Evolutionary conservation across 1,284 basidiomycete genomes (phyloP), one percentile per base, ranked within the genome.

Genomic region (Ustilago lituana): DNA sequence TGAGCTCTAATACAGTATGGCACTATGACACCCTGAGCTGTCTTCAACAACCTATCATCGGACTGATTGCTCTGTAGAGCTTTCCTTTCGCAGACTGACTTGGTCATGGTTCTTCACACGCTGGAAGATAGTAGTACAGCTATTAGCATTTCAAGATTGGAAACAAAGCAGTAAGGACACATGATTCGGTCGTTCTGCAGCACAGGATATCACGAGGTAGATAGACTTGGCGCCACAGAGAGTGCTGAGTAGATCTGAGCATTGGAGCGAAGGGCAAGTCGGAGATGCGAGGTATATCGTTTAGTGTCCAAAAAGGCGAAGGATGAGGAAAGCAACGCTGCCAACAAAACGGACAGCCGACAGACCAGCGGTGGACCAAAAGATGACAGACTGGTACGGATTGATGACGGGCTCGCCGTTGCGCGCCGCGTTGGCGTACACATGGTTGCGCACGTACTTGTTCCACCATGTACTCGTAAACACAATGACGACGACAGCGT

Each of bases 401-500:
- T 74, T 67, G 57, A 70, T 50, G 27, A 65, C 35, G 2, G 62
- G 61, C 35, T 61, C 41, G 50, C 62, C 61, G 10, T 32, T 58
- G 11, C 50, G 44, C 6, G 40, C 54, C 7, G 64, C 57, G 32
- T 37, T 33, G 3, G 48, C 55, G 26, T 56, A 60, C n/a, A 70
- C 20, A 29, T 61, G 66, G 20, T 61, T 64, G 31, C 56, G 61
- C 35, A 64, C 61, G 31, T 61, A 70, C 29, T 37, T 39, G 41
- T 59, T 64, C 61, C 61, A 70, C 67, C 67, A 70, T 1, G 53
- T 62, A 32, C 74, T 68, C 14, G 71, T 77, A 17, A 81, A 55
- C 27, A 82, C 62, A 15, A 62, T 68, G 29, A 81, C 62, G 8
- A 67, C 71, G 8, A 78, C 60, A 1, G 70, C 76, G 29, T 81